These are phyloP conservation scores for Diatrype stigma DNA, from an alignment of 2,329 filamentous ascomycete species.

Conservation along the genomic window DNA sequence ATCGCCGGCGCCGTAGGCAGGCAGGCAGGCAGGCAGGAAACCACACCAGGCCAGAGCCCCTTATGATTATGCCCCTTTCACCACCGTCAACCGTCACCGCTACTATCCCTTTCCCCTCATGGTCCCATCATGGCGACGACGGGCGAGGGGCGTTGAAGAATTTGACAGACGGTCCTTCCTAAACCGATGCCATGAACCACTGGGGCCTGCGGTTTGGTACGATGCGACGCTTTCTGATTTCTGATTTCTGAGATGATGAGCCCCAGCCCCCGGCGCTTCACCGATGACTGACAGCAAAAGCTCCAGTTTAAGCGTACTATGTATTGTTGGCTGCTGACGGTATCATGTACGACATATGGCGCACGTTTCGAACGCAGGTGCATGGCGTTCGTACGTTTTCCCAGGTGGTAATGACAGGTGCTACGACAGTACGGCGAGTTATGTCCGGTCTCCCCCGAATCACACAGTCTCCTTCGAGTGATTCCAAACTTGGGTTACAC, in stretches of 20 bases:
- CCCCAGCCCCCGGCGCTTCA: not conserved
- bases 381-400: not conserved
- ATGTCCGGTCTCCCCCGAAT: no score
- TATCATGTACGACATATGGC: not conserved
- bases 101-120: no score
- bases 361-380: not conserved
- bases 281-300: not conserved
- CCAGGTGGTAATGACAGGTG: not conserved
- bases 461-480: no score
- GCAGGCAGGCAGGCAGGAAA: no score
- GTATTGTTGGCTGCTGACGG: not conserved
- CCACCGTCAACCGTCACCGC: not conserved
- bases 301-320: not conserved
- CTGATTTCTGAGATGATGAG: no score
- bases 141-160: no score
- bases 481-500: no score
- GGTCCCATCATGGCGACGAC: no score
- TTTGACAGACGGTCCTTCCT: no score
- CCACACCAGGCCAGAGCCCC: no score
- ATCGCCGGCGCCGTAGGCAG: not conserved
- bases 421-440: not conserved
- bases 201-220: not conserved
- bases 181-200: not conserved
- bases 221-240: no score
- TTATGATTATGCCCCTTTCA: no score